Percentiles rank a stretch among this genome's conserved stretches.
Evolutionary conservation across 306 rosid genomes (phyloP).

Genomic region (Phaseolus lunatus): DNA sequence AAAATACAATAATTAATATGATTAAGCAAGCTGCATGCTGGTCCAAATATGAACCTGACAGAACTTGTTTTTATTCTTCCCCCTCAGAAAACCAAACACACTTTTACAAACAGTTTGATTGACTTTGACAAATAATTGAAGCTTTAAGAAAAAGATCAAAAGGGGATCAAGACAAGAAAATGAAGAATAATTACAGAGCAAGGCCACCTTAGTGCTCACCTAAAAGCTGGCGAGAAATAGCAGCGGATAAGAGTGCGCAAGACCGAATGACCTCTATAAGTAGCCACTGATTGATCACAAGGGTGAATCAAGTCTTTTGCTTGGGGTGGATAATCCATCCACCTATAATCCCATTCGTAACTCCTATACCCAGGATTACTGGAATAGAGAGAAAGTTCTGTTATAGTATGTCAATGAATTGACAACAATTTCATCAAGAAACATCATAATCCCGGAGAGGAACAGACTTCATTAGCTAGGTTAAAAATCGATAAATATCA

Average conservation of each 20-base stretch:
- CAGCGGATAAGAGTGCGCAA: conserved; percentile 91
- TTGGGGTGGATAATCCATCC: conserved; percentile 92
- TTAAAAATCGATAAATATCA: conserved; percentile 18
- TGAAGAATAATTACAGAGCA: conserved; percentile 6
- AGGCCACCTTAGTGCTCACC: conserved; percentile 55
- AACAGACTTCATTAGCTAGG: conserved; percentile 21
- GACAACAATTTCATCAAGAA: conserved; percentile 40
- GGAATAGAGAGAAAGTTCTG: conserved; percentile 40
- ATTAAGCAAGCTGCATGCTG: conserved; percentile 26
- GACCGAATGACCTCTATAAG: conserved; percentile 93
- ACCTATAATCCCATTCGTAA: conserved; percentile 89
- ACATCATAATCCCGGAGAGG: conserved; percentile 33
- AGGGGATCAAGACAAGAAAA: conserved; percentile 19
- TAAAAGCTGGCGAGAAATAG: conserved; percentile 88
- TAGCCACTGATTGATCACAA: conserved; percentile 77
- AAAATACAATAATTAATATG: neutral
- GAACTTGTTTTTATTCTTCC: conserved; percentile 1
- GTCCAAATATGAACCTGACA: conserved; percentile 30
- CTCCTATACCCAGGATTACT: conserved; percentile 63
- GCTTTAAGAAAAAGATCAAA: conserved; percentile 29
- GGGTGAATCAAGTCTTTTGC: conserved; percentile 73
- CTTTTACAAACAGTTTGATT: conserved; percentile 1
- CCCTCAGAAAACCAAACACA: neutral
- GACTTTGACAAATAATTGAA: conserved; percentile 3
- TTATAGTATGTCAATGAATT: conserved; percentile 13